Evolutionary conservation across 768 basidiomycete genomes (phyloP), one percentile per base, ranked within the genome.

Genomic region (Lactarius deliciosus): DNA sequence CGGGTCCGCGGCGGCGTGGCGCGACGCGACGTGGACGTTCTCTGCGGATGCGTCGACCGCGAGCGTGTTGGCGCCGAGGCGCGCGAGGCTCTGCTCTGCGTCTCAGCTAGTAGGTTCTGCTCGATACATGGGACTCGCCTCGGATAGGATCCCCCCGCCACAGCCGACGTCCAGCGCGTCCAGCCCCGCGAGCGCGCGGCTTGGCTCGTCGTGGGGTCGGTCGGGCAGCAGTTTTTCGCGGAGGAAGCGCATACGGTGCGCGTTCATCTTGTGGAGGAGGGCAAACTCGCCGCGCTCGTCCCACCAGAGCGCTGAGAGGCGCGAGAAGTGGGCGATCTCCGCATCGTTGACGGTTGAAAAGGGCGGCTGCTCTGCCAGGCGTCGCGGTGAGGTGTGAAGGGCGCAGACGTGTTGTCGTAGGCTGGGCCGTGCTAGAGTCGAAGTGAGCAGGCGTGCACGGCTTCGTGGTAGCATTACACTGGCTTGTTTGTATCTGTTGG

Each of bases 211-310:
- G 28, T 2, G 28, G 0, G 28, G 2, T 30, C 28, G 78, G 72
- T 92, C 89, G 56, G 83, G 75, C 43, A 94, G 70, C 75, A 94
- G 70, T 74, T 94, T 94, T 70, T 92, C 84, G 47, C 85, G 83
- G 36, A 99, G 83, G 76, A 94, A 97, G 63, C 86, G 85, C 72
- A 95, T 83, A 50, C 97, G 82, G 13, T 89, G 83, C 1, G 95
- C 94, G 78, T 99, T 99, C 96, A 99, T 98, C 73, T 86, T 85
- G 74, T 98, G 97, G 40, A 99, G 78, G 43, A 94, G 79, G 3
- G 80, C 82, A 74, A 96, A 96, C 76, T 98, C 96, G 71, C 96
- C 96, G 22, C 81, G 84, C 74, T 96, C 93, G 76, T 96, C 88
- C 95, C 96, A 98, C 96, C 96, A 98, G 73, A 87, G 81, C n/a